Evolutionary conservation across 2,329 filamentous ascomycete species (phyloP).

Genomic region (Aspergillus niger): DNA sequence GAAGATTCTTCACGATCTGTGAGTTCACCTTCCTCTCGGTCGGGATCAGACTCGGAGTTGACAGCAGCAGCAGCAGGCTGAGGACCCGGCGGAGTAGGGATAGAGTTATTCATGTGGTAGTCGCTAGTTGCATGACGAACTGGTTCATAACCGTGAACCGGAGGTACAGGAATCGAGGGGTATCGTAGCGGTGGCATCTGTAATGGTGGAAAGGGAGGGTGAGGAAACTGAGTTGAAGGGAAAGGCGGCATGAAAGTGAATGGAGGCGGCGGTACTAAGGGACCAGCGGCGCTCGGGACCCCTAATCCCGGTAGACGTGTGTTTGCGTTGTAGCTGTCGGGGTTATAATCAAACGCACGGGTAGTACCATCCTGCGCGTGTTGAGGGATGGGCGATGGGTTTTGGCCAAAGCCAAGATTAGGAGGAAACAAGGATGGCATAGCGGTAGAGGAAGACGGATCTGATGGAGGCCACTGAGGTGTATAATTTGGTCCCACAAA

Average conservation of each 20-base stretch:
- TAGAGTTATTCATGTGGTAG: slow-evolving; percentile 9
- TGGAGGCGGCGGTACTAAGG: slow-evolving; percentile 30
- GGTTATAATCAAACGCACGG: slow-evolving; percentile 25
- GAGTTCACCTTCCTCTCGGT: slow-evolving; percentile 74
- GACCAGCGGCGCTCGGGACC: slow-evolving; percentile 21
- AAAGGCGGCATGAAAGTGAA: slow-evolving; percentile 37
- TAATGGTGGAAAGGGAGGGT: slow-evolving; percentile 37
- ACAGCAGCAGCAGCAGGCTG: slow-evolving; percentile 26
- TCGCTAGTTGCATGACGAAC: slow-evolving; percentile 13
- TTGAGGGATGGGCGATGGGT: slow-evolving; percentile 27
- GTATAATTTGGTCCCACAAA: slow-evolving; percentile 43
- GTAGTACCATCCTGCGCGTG: slow-evolving; percentile 20
- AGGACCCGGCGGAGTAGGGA: slow-evolving; percentile 13
- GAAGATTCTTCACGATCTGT: slow-evolving; percentile 63
- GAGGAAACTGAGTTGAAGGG: slow-evolving; percentile 32
- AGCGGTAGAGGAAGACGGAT: slow-evolving; percentile 25
- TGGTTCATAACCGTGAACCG: slow-evolving; percentile 17
- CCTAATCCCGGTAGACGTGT: slow-evolving; percentile 34
- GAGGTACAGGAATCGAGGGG: slow-evolving; percentile 24
- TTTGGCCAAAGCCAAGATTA: slow-evolving; percentile 28
- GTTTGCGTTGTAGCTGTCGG: slow-evolving; percentile 31
- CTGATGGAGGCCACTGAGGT: slow-evolving; percentile 40
- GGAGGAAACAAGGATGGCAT: slow-evolving; percentile 28
- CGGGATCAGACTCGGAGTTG: slow-evolving; percentile 40
- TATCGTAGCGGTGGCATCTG: slow-evolving; percentile 28